Conservation (phyloP, 75 land plant genomes). For the Cupressus sempervirens region DNA sequence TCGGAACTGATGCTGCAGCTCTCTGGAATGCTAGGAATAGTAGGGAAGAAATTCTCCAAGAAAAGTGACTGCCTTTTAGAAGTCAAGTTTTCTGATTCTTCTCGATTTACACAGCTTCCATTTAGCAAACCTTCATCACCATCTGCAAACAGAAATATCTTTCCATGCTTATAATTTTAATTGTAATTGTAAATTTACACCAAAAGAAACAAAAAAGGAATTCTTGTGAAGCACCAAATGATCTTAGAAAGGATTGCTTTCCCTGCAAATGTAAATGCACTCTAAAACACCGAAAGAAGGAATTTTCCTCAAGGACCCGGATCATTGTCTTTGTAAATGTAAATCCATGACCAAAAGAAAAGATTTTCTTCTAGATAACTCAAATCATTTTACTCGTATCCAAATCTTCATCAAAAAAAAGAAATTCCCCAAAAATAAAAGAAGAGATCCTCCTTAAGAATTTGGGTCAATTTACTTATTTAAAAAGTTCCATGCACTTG, state of each 20-base stretch:
- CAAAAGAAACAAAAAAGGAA: neutral
- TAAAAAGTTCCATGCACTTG: neutral
- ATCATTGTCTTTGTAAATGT: neutral
- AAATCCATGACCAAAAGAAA: too few relatives aligned
- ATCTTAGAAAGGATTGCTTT: neutral
- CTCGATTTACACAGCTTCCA: constrained; percentile 15
- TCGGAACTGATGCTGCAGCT: constrained; percentile 18
- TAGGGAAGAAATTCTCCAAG: constrained; percentile 28
- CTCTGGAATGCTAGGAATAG: neutral
- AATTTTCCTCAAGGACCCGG: too few relatives aligned
- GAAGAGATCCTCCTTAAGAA: neutral
- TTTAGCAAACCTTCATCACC: constrained; percentile 14
- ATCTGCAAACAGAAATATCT: constrained; percentile 20
- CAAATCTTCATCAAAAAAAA: neutral
- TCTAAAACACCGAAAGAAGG: neutral
- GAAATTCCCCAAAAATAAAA: neutral
- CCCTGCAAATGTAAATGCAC: neutral
- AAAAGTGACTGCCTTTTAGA: constrained; percentile 13
- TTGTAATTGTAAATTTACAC: neutral
- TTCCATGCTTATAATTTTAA: constrained; percentile 8
- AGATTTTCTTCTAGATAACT: neutral
- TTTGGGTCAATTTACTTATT: neutral
- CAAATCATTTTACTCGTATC: too few relatives aligned
- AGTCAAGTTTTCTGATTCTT: constrained; percentile 14
- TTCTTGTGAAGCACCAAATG: neutral